Base-by-base conservation (phyloP, 2,329 filamentous ascomycete species). In the Cordyceps sp. region DNA sequence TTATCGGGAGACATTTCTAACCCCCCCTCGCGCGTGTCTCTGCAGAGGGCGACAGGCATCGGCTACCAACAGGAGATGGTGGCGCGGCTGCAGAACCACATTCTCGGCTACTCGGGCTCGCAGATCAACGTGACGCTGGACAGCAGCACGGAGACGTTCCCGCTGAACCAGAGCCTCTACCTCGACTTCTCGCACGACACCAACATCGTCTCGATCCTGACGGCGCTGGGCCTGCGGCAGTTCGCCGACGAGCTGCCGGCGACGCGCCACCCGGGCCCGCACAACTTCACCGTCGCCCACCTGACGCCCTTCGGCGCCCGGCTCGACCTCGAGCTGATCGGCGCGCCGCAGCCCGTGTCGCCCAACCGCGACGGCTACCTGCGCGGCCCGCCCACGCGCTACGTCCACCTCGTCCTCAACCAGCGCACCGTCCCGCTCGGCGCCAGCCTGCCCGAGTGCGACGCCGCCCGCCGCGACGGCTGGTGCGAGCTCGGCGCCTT, bases 141-240 rank as follows among this genome's bases (percentile, higher is more conserved):
- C 55, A 69, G 63, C 45, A 80, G 66, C 50, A 64, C 64, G 1
- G 58, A 59, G 23, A 85, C 78, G 0, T 86, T 86, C 48, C 80
- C 80, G 0, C 54, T 80, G 4, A 69, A 83, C 46, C 81, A 86
- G 47, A 66, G 60, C 16, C 59, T 86, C 13, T 83, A 84, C 50
- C 68, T 85, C 31, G 80, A 85, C 57, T 85, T 85, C 49, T 75
- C 69, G 13, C 80, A 86, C 50, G 80, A 86, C 52, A 78, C 75
- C 21, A 81, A 79, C 47, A 80, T 82, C 37, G 61, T 76, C 42
- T 66, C 67, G 18, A 68, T 84, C 39, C 57, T 85, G 4, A 73
- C 77, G 0, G 79, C 80, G 0, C 79, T 86, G 37, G 78, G 78
- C 2, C 59, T 85, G 29, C 70, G 57, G 3, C 79, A 85, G 45